phyloP scores from a whole-genome alignment of 768 basidiomycete genomes.

The Rhizopogon vesiculosus region DNA sequence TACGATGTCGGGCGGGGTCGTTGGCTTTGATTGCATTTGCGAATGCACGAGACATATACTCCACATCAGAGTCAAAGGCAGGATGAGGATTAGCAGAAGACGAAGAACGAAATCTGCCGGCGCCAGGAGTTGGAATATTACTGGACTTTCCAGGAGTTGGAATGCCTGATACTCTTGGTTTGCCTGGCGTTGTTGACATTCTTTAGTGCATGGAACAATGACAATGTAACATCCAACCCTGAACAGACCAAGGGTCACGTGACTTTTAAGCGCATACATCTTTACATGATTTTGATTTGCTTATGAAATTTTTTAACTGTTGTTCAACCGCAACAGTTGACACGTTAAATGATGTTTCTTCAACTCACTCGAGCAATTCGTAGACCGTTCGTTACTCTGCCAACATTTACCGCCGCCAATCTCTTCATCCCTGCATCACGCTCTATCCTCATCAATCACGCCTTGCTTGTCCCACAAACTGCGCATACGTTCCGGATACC shows the following conservation, averaged over 20 bases:
- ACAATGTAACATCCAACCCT: neutral
- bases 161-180: constrained; percentile 36
- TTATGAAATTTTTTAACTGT: too few relatives aligned
- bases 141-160: constrained; percentile 42
- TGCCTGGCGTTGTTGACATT: constrained; percentile 43
- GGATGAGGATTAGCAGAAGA: constrained; percentile 42
- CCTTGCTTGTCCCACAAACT: constrained; percentile 3
- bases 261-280: neutral
- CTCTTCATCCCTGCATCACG: neutral
- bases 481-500: neutral
- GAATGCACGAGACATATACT: constrained; percentile 68
- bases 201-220: neutral
- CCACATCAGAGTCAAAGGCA: constrained; percentile 36
- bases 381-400: neutral
- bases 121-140: constrained; percentile 58
- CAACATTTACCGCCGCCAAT: neutral
- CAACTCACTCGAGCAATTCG: neutral
- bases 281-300: too few relatives aligned
- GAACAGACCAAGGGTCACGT: neutral
- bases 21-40: constrained; percentile 78
- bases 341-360: neutral
- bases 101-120: constrained; percentile 60
- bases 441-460: constrained; percentile 9
- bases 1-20: constrained; percentile 70
- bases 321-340: too few relatives aligned